Evolutionary conservation across 2,329 filamentous ascomycete genomes (phyloP), one percentile per base, ranked within the genome.

Genomic region (Botryotinia calthae): DNA sequence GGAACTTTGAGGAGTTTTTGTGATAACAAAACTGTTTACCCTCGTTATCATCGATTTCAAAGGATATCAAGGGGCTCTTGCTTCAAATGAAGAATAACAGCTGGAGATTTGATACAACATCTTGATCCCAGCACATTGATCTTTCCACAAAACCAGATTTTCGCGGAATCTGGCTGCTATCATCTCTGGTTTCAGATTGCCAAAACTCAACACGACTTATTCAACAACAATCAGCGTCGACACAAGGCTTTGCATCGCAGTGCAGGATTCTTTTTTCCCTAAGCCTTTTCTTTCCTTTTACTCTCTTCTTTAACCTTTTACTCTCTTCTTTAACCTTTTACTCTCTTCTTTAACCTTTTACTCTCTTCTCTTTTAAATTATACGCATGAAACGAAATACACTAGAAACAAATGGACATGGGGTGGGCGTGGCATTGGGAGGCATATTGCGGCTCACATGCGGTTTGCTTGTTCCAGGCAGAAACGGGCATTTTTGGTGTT

Each of bases 1-100:
- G 76, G 93, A 97, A 74, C 71, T 68, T 42, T 70, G 22, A 64
- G 34, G 8, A 7, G 9, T 22, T 3, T 40, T 12, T 64, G 42
- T 25, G 37, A 42, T 48, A n/a, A 22, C 16, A 63, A 31, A 12
- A 28, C 69, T 71, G 28, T 7, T 46, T 71, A 22, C 7, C 34
- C n/a, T 28, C 7, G 16, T 8, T 51, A 12, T 31, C 37, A 28
- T 51, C 28, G 44, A 4, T 12, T 67, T 37, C 18, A n/a, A 25
- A 34, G 2, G 7, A 31, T 9, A n/a, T 54, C 10, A 10, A 25
- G n/a, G 16, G 18, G 14, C 6, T n/a, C 16, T 48, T 16, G n/a
- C 4, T 34, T 16, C 16, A 16, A 28, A 48, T 40, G 2, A 16
- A 18, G 44, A n/a, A 16, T n/a, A 7, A 8, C 10, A 28, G n/a